Evolutionary conservation across 2,329 filamentous ascomycete species (phyloP), one percentile per base, ranked within the genome.

Genomic region (Colletotrichum agaves): DNA sequence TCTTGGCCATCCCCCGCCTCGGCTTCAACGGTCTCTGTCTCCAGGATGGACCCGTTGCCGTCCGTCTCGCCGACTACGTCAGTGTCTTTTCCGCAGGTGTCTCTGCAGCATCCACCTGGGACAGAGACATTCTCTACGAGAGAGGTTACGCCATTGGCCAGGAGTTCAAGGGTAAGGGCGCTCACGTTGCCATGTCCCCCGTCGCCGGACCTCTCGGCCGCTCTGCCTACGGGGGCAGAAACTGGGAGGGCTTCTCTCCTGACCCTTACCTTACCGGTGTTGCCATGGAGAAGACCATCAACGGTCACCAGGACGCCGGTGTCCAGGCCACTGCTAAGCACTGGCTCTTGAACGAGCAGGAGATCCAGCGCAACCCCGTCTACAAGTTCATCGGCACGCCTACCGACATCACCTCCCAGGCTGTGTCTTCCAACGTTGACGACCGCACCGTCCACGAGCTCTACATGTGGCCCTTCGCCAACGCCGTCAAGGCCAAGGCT

Each of bases 151-250:
- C 80, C 55, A 80, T 84, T 80, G 82, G 80, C 17, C 49, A 75
- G 55, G 92, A 95, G 77, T 89, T 91, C 75, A 87, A 84, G 72
- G 89, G 79, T 70, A 94, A 94, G 80, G 92, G 92, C 64, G 85
- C 92, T 21, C 90, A 94, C 74, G 82, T 93, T 31, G 87, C 89
- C 71, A 83, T 94, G 27, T 74, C 90, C 1, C 79, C 82, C 12
- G 78, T 81, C 19, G 74, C 74, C 13, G 81, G 81, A 2, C 81
- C 83, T 17, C 77, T 84, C 15, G 84, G 82, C 15, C 77, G 80
- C 13, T 79, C 77, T 4, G 78, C 78, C 41, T 80, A 78, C 69
- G 75, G 75, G 1, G 91, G 91, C 33, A 83, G 89, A 59, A 91
- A 90, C 76, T 92, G 90, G 90, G 87, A 89, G 76, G 82, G 81